Evolutionary conservation across 495 filamentous ascomycete species (phyloP).

Genomic region (Thozetella sp.): DNA sequence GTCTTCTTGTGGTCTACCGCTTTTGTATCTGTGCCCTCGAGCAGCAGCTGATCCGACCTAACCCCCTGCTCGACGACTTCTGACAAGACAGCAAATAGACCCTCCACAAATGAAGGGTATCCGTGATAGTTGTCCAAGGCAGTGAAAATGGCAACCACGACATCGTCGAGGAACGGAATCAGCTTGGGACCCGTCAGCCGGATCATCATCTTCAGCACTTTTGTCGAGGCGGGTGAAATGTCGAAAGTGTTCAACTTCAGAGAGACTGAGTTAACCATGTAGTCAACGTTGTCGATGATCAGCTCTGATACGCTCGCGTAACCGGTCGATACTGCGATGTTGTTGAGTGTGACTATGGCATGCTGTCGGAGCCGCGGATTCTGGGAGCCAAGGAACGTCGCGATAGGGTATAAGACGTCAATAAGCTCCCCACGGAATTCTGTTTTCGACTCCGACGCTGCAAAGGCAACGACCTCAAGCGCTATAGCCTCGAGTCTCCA

Average conservation of each 20-base stretch:
- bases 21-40: conserved; percentile 24
- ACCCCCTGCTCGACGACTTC: conserved; percentile 82
- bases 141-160: conserved; percentile 85
- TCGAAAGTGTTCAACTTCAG: conserved; percentile 90
- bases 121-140: conserved; percentile 93
- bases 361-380: conserved; percentile 72
- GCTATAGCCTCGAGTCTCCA: conserved; percentile 75
- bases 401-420: conserved; percentile 86
- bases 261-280: conserved; percentile 91
- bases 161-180: conserved; percentile 88
- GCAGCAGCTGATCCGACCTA: conserved; percentile 60
- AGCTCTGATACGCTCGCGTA: conserved; percentile 76
- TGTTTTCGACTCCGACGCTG: conserved; percentile 63
- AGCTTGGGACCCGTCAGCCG: conserved; percentile 79
- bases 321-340: conserved; percentile 71
- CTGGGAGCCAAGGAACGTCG: conserved; percentile 80
- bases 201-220: conserved; percentile 94
- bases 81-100: conserved; percentile 79
- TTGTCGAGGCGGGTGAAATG: conserved; percentile 85
- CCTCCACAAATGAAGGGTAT: conserved; percentile 82
- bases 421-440: conserved; percentile 85
- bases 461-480: conserved; percentile 72
- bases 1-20: conserved; percentile 37
- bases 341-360: conserved; percentile 82
- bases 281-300: conserved; percentile 92